Evolutionary conservation across 257 asterid species (phyloP).

Genomic region (Penstemon eatonii): DNA sequence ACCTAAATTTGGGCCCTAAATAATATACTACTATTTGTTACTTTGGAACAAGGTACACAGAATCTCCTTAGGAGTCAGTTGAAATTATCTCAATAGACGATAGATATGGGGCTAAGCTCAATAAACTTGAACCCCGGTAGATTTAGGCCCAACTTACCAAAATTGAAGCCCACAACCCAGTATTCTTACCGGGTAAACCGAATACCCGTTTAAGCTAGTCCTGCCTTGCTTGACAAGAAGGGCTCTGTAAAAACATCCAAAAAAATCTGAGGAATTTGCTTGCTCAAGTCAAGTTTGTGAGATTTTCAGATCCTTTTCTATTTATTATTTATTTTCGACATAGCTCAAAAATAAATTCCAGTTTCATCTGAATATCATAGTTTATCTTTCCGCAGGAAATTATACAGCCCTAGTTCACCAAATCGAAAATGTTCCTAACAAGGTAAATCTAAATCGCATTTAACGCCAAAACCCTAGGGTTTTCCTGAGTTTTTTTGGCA

Average conservation of each 20-base stretch:
- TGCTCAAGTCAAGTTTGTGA: conserved; percentile 29
- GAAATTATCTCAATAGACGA: too few species aligned
- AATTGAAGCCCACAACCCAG: too few species aligned
- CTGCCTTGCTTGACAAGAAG: conserved; percentile 47
- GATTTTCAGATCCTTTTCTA: conserved; percentile 31
- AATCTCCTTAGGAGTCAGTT: too few species aligned
- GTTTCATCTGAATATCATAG: conserved; percentile 19
- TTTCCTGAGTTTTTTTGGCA: conserved; percentile 9
- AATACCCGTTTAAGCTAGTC: conserved; percentile 2
- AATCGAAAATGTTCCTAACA: conserved; percentile 70
- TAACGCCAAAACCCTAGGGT: conserved; percentile 20
- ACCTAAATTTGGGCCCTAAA: too few species aligned
- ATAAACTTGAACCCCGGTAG: too few species aligned
- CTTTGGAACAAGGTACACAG: too few species aligned
- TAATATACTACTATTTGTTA: too few species aligned
- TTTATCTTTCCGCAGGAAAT: conserved; percentile 35
- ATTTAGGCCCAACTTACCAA: too few species aligned
- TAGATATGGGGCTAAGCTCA: too few species aligned
- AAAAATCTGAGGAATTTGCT: not conserved
- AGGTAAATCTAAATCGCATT: conserved; percentile 41
- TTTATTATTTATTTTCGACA: not conserved
- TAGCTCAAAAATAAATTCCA: not conserved
- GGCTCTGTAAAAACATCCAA: conserved; percentile 3
- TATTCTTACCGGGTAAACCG: conserved; percentile 12
- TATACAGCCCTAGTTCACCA: conserved; percentile 24